Evolutionary conservation across 768 basidiomycete species (phyloP).

Genomic region (Floccularia luteovirens): DNA sequence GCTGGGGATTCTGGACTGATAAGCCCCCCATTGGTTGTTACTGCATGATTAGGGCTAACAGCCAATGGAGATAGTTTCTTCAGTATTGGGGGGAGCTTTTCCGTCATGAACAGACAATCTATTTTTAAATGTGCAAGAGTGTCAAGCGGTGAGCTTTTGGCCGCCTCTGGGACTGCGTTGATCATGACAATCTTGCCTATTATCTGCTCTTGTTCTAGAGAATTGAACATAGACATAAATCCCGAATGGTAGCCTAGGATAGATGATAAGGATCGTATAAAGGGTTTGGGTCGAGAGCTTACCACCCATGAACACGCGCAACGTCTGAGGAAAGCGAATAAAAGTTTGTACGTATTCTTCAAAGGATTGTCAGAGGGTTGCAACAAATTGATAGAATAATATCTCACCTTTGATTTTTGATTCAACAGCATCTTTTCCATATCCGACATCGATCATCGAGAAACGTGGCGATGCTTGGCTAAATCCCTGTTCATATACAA

Average conservation of each 20-base stretch:
- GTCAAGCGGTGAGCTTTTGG: constrained; percentile 33
- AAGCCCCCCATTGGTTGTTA: constrained; percentile 50
- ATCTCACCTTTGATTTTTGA: constrained; percentile 62
- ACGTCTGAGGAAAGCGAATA: constrained; percentile 65
- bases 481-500: constrained; percentile 40
- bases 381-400: constrained; percentile 1
- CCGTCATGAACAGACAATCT: constrained; percentile 39
- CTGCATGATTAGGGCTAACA: constrained; percentile 32
- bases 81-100: constrained; percentile 24
- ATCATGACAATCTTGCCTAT: constrained; percentile 61
- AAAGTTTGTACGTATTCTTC: constrained; percentile 68
- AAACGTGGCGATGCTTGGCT: constrained; percentile 71
- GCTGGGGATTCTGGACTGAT: constrained; percentile 61
- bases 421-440: constrained; percentile 51
- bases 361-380: background rate
- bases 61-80: constrained; percentile 41
- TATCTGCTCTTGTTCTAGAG: constrained; percentile 53
- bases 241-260: constrained; percentile 46
- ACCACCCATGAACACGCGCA: constrained; percentile 71
- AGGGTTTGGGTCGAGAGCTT: constrained; percentile 10
- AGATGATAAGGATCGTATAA: constrained; percentile 3
- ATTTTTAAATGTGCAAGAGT: constrained; percentile 46
- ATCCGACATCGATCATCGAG: constrained; percentile 60
- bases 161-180: constrained; percentile 32
- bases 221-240: constrained; percentile 49